Evolutionary conservation across 768 basidiomycete species (phyloP), one percentile per base, ranked within the genome.

Genomic region (Porpolomopsis calyptriformis): DNA sequence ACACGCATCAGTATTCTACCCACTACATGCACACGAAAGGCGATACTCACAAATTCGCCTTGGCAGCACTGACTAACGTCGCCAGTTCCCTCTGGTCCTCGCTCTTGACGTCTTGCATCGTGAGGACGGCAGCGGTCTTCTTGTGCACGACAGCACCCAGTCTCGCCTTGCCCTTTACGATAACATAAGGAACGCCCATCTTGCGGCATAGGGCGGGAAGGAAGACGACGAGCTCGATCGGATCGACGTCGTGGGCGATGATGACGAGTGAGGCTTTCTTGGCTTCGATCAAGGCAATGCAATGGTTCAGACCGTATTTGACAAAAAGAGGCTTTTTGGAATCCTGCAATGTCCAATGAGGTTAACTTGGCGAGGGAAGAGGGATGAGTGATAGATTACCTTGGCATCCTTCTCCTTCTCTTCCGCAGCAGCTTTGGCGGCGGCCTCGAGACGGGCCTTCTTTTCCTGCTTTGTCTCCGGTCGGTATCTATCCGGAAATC

Each of bases 141-240:
- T 96, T 96, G 78, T 96, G 89, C 33, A 93, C 90, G 51, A 97
- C 91, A 5, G 93, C 90, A 56, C 94, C 94, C 59, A 98, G 88
- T 63, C 94, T 88, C 47, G 94, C 90, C 72, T 97, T 97, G 70
- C 87, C 85, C 74, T 97, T 97, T 57, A 94, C 92, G 54, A 99
- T 96, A 53, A 92, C 89, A 70, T 98, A 97, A 33, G 93, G 93
- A 26, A 97, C 86, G 65, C 93, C 93, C 93, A 97, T 97, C 82
- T 98, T 97, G 68, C 91, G 84, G 74, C 94, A 98, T 50, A 97
- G 82, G 46, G 94, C 92, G 47, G 94, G 94, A 49, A 98, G 77
- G 83, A 89, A 98, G 68, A 99, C 80, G 54, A 99, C 94, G 58
- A 99, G 85, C 71, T 99, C 94, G 53, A 98, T 96, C 34, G 94